These are phyloP conservation scores for Aspergillus terreus DNA, from an alignment of 2,329 filamentous ascomycete species.

Conservation along the genomic window DNA sequence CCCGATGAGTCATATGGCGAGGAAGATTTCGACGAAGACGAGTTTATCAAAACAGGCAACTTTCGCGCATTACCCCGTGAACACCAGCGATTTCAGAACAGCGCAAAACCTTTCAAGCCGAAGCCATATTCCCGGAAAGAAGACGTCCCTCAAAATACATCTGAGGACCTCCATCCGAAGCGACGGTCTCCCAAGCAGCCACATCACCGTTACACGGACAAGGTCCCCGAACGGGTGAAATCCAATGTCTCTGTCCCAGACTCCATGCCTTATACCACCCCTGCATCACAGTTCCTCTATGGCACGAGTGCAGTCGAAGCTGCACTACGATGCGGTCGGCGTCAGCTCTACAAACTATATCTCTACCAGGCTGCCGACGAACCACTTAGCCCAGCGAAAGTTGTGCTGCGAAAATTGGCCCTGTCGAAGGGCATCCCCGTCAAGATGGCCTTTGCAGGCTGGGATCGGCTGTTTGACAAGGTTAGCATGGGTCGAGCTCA, in stretches of 20 bases:
- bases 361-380: constrained; percentile 61
- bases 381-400: constrained; percentile 41
- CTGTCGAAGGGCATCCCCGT: constrained; percentile 50
- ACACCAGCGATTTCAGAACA: constrained; percentile 13
- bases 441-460: constrained; percentile 57
- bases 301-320: constrained; percentile 77
- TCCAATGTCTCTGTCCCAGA: constrained; percentile 35
- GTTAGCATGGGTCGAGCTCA: constrained; percentile 80
- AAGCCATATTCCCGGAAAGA: background rate
- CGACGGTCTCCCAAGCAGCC: constrained; percentile 4
- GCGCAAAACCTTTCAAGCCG: background rate
- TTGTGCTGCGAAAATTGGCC: constrained; percentile 37
- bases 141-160: background rate
- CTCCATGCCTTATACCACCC: constrained; percentile 68
- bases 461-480: constrained; percentile 71
- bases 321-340: constrained; percentile 64
- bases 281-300: constrained; percentile 88
- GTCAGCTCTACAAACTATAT: constrained; percentile 82
- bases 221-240: constrained; percentile 30
- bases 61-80: constrained; percentile 24
- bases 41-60: constrained; percentile 29
- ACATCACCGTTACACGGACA: constrained; percentile 19
- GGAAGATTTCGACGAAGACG: constrained; percentile 24
- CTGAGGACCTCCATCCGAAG: background rate
- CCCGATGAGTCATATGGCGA: background rate